phyloP scores from a whole-genome alignment of 495 filamentous ascomycete genomes.

The Diplogelasinospora grovesii region DNA sequence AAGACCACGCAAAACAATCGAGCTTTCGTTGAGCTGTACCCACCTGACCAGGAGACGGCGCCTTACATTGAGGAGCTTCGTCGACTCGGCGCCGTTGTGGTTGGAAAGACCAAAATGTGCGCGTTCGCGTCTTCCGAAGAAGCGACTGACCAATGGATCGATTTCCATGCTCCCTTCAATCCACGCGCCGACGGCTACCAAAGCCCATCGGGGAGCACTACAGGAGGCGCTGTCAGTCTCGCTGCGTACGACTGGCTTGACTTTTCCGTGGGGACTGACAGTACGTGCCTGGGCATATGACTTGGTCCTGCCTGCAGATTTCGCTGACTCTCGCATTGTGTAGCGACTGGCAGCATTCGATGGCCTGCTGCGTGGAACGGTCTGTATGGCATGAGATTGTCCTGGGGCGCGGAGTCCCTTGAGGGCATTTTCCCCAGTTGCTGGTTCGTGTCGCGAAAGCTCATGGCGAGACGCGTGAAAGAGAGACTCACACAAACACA shows the following conservation, averaged over 20 bases:
- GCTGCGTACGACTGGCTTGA: conserved; percentile 7
- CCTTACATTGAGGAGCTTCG: not conserved
- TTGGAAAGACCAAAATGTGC: conserved; percentile 4
- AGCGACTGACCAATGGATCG: not conserved
- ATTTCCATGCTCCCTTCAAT: conserved; percentile 2
- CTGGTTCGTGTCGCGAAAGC: too few species aligned
- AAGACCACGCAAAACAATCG: conserved; percentile 2
- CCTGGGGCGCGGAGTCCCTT: too few species aligned
- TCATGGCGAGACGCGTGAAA: too few species aligned
- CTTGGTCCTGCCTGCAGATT: too few species aligned
- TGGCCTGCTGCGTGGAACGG: too few species aligned
- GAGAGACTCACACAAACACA: too few species aligned
- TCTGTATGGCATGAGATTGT: too few species aligned
- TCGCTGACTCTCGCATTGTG: too few species aligned
- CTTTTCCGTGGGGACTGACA: conserved; percentile 7
- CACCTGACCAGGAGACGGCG: not conserved
- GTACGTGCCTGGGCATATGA: too few species aligned
- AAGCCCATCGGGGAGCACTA: conserved; percentile 1
- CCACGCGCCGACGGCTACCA: conserved; percentile 7
- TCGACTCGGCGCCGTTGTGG: not conserved
- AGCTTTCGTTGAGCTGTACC: not conserved
- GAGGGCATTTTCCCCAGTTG: too few species aligned
- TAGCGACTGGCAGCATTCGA: too few species aligned
- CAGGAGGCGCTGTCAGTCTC: not conserved
- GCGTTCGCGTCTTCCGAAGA: not conserved